Evolutionary conservation across 306 rosid species (phyloP).

Genomic region (Corylus heterophylla): DNA sequence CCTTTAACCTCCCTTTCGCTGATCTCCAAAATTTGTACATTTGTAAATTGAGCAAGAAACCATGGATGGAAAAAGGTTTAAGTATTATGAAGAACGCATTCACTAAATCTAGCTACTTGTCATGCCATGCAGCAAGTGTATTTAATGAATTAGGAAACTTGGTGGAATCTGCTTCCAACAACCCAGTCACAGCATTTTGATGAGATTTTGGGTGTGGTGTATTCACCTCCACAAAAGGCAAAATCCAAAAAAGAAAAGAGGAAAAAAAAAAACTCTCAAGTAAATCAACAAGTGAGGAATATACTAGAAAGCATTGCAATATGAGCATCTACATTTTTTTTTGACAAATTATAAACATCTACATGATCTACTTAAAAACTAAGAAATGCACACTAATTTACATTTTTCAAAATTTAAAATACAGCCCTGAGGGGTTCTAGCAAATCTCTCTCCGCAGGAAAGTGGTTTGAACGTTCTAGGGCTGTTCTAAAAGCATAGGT

Average conservation of each 20-base stretch:
- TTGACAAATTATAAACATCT: too few relatives aligned
- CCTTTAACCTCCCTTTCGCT: neutral
- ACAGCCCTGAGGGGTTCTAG: neutral
- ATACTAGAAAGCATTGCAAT: neutral
- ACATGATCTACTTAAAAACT: too few relatives aligned
- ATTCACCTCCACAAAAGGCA: slow-evolving; percentile 33
- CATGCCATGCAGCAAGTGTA: neutral
- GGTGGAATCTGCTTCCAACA: slow-evolving; percentile 23
- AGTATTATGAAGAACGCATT: neutral
- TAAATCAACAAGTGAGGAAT: neutral
- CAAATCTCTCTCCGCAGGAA: neutral
- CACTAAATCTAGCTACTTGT: neutral
- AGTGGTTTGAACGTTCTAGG: neutral
- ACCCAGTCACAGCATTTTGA: slow-evolving; percentile 18
- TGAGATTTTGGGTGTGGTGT: slow-evolving; percentile 25
- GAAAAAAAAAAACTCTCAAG: neutral
- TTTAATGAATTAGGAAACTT: neutral
- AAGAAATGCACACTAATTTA: neutral
- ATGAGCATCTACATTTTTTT: neutral
- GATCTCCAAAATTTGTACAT: neutral
- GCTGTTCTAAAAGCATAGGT: neutral
- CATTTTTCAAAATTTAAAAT: neutral
- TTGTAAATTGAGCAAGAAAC: neutral
- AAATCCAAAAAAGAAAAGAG: slow-evolving; percentile 13
- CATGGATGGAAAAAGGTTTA: neutral